Base-by-base conservation (phyloP, 2,329 filamentous ascomycete genomes). In the Monosporascus sp. region DNA sequence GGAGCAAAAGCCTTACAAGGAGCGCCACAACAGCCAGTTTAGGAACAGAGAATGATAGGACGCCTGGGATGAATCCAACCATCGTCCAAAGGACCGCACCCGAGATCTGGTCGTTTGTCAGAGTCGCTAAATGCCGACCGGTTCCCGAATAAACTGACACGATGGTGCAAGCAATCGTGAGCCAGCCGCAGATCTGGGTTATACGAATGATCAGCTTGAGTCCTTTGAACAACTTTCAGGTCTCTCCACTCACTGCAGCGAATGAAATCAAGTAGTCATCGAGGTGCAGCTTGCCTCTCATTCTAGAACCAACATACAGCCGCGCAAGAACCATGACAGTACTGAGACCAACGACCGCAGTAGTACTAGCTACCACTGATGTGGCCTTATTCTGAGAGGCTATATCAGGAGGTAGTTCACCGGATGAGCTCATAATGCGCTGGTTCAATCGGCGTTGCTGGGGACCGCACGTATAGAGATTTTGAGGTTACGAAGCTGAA, bases 361-460 rank as follows among this genome's bases (percentile, higher is more conserved):
- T 69, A 35, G 67, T 59, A 7, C 66, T 61, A 1, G 58, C 62
- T 7, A 74, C 50, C 43, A 72, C 69, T 46, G 55, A 56, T 1
- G 70, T 68, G 3, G 71, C 71, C 51, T 72, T 73, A 51, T 71
- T 48, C 45, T 65, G 41, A 11, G 56, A 54, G 4, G 57, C 54
- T 49, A 28, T 4, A 28, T 28, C 28, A 11, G 28, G 28, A 28
- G 28, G 28, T 28, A 28, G 8, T 11, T 3, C 28, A 28, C 8
- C 28, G 9, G 28, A 11, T 28, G 28, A 28, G 28, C 9, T 28
- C 28, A 28, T 28, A 11, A 11, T 28, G 9, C 2, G 3, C 8
- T 28, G 9, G 2, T 28, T 28, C 28, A 28, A 28, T 28, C 8
- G 28, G 11, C 8, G 28, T 28, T 28, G 28, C 28, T 28, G 28